Evolutionary conservation across 306 rosid genomes (phyloP).

Genomic region (Pterocarpus santalinus): DNA sequence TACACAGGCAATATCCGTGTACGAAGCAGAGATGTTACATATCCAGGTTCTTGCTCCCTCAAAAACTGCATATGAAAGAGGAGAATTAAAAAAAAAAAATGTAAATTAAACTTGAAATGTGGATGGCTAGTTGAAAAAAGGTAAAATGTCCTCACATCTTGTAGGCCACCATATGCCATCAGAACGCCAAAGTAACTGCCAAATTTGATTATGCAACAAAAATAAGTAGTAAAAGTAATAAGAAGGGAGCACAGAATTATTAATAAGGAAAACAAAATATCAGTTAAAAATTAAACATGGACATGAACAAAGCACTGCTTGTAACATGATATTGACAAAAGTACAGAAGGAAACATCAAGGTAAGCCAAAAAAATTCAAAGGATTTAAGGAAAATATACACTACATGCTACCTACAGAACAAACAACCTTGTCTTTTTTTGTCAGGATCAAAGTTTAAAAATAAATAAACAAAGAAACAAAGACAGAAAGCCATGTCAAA

Average conservation of each 20-base stretch:
- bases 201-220: slow-evolving; percentile 42
- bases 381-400: not conserved
- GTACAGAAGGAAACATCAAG: slow-evolving; percentile 7
- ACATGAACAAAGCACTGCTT: not conserved
- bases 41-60: slow-evolving; percentile 79
- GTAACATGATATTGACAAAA: not conserved
- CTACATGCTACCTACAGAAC: too few species aligned
- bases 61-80: slow-evolving; percentile 70
- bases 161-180: slow-evolving; percentile 85
- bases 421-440: not conserved
- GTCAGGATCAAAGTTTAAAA: not conserved
- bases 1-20: slow-evolving; percentile 79
- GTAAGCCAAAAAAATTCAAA: slow-evolving; percentile 18
- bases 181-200: slow-evolving; percentile 89
- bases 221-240: slow-evolving; percentile 25
- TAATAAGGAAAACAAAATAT: not conserved
- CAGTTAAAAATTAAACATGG: slow-evolving; percentile 10
- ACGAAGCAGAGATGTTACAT: slow-evolving; percentile 59
- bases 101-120: slow-evolving; percentile 35
- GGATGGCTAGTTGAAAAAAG: slow-evolving; percentile 41
- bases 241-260: not conserved
- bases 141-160: slow-evolving; percentile 73
- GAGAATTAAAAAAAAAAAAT: not conserved
- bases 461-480: not conserved
- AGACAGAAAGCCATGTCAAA: not conserved